Conservation (phyloP, 768 basidiomycete genomes). For the Suillus lakei region DNA sequence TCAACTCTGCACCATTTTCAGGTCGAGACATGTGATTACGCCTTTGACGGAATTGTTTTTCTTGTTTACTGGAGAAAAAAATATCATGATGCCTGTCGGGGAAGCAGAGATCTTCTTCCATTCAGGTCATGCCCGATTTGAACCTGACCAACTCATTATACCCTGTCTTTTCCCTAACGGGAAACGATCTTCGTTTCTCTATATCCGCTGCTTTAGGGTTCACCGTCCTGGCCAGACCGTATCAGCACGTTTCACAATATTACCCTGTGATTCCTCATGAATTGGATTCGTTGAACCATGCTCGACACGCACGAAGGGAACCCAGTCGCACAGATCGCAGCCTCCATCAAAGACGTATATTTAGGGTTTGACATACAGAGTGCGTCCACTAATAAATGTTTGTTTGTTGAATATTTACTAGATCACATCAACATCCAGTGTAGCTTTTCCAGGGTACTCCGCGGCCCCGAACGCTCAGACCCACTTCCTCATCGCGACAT, state of each 20-base stretch:
- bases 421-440: not conserved
- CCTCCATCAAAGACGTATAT: not conserved
- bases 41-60: not conserved
- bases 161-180: slow-evolving; percentile 18
- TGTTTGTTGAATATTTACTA: not conserved
- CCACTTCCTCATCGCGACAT: not conserved
- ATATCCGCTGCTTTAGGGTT: slow-evolving; percentile 39
- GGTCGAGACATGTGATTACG: not conserved
- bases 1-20: not conserved
- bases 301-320: not conserved
- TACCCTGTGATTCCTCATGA: no score
- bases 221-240: slow-evolving; percentile 16
- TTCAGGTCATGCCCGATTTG: not conserved
- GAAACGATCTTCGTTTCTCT: slow-evolving; percentile 26
- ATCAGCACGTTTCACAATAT: not conserved
- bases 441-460: not conserved
- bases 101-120: not conserved
- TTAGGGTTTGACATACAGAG: not conserved
- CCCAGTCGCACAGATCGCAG: not conserved
- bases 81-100: not conserved
- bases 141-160: not conserved
- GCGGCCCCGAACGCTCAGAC: slow-evolving; percentile 2
- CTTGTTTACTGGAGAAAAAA: not conserved
- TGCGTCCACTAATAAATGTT: not conserved
- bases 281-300: not conserved